Percentiles rank a stretch among this genome's conserved stretches.
These are phyloP conservation scores for Diatrype stigma DNA, from an alignment of 2,329 filamentous ascomycete genomes.

Conservation along the genomic window DNA sequence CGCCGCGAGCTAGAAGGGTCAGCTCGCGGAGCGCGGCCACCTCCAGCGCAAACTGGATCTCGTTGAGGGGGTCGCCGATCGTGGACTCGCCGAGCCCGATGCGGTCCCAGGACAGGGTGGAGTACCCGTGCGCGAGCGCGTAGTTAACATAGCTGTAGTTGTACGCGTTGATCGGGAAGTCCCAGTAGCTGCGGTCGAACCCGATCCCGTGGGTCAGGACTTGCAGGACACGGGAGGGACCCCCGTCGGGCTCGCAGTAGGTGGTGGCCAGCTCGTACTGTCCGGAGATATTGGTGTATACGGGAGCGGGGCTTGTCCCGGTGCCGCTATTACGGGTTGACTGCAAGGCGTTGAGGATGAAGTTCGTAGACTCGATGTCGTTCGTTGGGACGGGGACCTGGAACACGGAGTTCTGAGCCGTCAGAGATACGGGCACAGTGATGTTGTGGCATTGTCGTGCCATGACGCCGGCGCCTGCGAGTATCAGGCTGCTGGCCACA, in stretches of 20 bases:
- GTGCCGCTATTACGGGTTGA: neutral
- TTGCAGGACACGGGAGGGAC: conserved; percentile 37
- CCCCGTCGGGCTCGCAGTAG: conserved; percentile 54
- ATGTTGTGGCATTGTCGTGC: conserved; percentile 43
- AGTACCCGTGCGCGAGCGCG: conserved; percentile 53
- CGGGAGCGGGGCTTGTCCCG: conserved; percentile 33
- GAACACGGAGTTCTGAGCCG: conserved; percentile 51
- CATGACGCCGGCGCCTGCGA: conserved; percentile 2
- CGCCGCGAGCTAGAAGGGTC: conserved; percentile 44
- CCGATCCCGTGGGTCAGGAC: conserved; percentile 51
- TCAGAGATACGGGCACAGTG: conserved; percentile 52
- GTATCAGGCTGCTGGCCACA: neutral
- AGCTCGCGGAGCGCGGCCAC: conserved; percentile 53
- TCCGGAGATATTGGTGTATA: conserved; percentile 26
- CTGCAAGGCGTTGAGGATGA: conserved; percentile 38
- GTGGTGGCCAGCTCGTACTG: conserved; percentile 55
- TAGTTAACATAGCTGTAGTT: conserved; percentile 59
- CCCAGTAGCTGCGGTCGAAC: conserved; percentile 59
- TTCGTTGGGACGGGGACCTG: conserved; percentile 39
- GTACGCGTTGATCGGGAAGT: conserved; percentile 51
- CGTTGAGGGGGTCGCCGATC: conserved; percentile 54
- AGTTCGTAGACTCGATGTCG: conserved; percentile 55
- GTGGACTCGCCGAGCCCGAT: conserved; percentile 57
- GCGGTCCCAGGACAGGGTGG: conserved; percentile 58
- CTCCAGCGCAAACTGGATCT: conserved; percentile 57